These are phyloP conservation scores for Sesbania bispinosa DNA, from an alignment of 306 rosid genomes.

Conservation along the genomic window DNA sequence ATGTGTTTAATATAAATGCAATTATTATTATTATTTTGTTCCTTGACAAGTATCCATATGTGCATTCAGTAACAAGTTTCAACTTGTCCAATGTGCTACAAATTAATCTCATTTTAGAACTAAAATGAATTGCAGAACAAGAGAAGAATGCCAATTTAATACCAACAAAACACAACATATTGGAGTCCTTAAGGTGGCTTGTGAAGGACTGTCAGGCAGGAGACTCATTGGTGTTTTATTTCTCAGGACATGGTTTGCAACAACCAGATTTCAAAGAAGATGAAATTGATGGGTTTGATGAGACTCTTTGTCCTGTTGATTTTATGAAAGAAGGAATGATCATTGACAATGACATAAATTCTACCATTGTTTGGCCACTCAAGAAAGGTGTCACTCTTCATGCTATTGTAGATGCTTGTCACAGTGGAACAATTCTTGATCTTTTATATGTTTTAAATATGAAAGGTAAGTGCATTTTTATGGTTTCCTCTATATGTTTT, in stretches of 20 bases:
- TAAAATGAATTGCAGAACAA: constrained; percentile 37
- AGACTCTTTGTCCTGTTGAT: constrained; percentile 69
- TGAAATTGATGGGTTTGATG: constrained; percentile 71
- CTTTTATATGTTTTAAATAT: constrained; percentile 39
- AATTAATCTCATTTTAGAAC: neutral
- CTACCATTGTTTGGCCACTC: constrained; percentile 73
- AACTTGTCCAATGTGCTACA: neutral
- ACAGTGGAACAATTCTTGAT: constrained; percentile 86
- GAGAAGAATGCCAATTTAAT: constrained; percentile 7
- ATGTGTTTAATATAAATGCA: no score
- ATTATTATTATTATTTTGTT: no score
- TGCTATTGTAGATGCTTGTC: constrained; percentile 84
- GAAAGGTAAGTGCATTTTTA: constrained; percentile 23
- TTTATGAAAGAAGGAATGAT: constrained; percentile 62
- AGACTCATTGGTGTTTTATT: constrained; percentile 75
- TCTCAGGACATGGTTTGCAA: constrained; percentile 79
- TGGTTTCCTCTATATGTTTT: neutral
- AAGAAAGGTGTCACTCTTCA: constrained; percentile 59
- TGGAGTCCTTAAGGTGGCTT: constrained; percentile 63
- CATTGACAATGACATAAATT: constrained; percentile 56
- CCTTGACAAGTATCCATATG: neutral
- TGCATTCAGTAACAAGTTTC: neutral
- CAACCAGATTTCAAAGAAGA: constrained; percentile 62
- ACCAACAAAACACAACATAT: constrained; percentile 71
- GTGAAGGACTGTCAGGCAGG: constrained; percentile 62